Conservation (phyloP, 768 basidiomycete genomes). For the Rubroboletus pulcherrimus region DNA sequence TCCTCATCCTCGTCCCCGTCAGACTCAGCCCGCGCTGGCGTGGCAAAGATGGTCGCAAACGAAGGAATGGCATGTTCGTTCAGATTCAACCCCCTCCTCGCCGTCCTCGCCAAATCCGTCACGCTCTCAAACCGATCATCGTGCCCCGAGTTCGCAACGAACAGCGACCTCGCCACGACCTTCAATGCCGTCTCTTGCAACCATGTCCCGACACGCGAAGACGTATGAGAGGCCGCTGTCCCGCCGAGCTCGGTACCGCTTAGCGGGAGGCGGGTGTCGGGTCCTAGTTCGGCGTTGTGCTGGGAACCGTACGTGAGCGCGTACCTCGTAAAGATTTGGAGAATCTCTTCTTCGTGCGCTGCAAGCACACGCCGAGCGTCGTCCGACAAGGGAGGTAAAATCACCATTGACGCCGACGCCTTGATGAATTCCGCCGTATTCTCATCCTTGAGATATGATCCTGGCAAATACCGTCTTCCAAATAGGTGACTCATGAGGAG, state of each 20-base stretch:
- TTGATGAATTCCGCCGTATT: constrained; percentile 34
- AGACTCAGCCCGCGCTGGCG: constrained; percentile 14
- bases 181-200: constrained; percentile 38
- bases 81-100: constrained; percentile 50
- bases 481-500: constrained; percentile 63
- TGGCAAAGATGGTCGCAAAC: constrained; percentile 34
- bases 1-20: background rate
- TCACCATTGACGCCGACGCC: constrained; percentile 53
- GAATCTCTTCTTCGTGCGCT: constrained; percentile 46
- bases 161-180: constrained; percentile 50
- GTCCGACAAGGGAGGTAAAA: constrained; percentile 48
- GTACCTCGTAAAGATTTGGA: constrained; percentile 54
- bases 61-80: constrained; percentile 62
- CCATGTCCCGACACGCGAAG: constrained; percentile 32
- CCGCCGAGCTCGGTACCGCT: constrained; percentile 33
- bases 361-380: constrained; percentile 39
- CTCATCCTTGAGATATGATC: constrained; percentile 37
- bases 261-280: constrained; percentile 47
- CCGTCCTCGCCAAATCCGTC: constrained; percentile 49
- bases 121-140: constrained; percentile 50
- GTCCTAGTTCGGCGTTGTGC: constrained; percentile 35
- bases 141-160: constrained; percentile 68
- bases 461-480: constrained; percentile 52
- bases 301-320: constrained; percentile 47
- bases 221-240: background rate